Base-by-base conservation (phyloP, 495 filamentous ascomycete genomes). In the Aspergillus sclerotioniger region DNA sequence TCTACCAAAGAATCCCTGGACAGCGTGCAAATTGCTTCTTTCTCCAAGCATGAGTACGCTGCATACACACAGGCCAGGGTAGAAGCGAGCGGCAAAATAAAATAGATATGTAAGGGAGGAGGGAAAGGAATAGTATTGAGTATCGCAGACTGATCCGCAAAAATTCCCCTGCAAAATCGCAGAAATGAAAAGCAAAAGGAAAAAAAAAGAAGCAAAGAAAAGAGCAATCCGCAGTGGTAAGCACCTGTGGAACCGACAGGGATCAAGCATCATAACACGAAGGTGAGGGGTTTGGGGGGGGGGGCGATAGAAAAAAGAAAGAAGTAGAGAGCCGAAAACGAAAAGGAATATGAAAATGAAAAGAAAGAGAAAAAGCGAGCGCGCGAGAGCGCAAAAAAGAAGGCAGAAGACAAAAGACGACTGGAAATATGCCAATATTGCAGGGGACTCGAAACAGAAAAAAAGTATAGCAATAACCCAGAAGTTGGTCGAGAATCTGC, bases 221-320 rank as follows among this genome's bases (percentile, higher is more conserved):
- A 57, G 47, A 65, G 47, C 59, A 67, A 58, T 45, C 33, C 51
- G 51, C 55, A 65, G 59, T 57, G 35, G 35, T 19, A 59, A 45
- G 32, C 35, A 15, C 21, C 37, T 45, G 51, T 45, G 58, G 41
- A 58, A 58, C 44, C 33, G 55, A 49, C 62, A 54, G 29, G 58
- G 58, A 61, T 65, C 59, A 56, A 41, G 53, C 56, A 59, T 61
- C 53, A 29, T n/a, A 41, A 41, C 13, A 41, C 37, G 37, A 41
- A 41, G 37, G 37, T 41, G 37, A 41, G 37, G 37, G 37, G 37
- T 41, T n/a, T 41, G 35, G 33, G n/a, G 31, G 54, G 37, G 45
- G 29, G 10, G 19, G 21, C n/a, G 9, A 44, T 29, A 33, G n/a
- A 29, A 48, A 20, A 13, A 51, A 20, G 32, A 46, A 47, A 43